Percentiles rank a stretch among this genome's conserved stretches.
These are phyloP conservation scores for Neurospora sp. DNA, from an alignment of 495 filamentous ascomycete species.

Conservation along the genomic window DNA sequence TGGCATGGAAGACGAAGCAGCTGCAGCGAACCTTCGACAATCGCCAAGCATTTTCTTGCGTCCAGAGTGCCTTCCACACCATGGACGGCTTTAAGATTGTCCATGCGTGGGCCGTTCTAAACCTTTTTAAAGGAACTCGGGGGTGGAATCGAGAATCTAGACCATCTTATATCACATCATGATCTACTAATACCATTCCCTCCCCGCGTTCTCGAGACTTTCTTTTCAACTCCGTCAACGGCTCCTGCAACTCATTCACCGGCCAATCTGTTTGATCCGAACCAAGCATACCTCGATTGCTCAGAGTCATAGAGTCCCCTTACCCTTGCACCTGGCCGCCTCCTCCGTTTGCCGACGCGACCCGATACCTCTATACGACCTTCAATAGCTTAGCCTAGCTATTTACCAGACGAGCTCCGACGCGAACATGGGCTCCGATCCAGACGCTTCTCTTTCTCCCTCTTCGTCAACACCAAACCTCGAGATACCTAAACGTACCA, in stretches of 20 bases:
- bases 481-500: neutral
- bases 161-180: neutral
- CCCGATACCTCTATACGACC: neutral
- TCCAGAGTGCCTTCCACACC: neutral
- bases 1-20: neutral
- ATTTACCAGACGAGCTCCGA: neutral
- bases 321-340: neutral
- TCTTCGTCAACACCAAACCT: conserved; percentile 14
- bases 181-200: neutral
- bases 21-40: neutral
- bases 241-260: neutral
- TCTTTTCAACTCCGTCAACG: neutral
- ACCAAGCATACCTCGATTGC: neutral
- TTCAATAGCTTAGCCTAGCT: neutral
- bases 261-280: neutral
- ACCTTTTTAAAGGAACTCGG: neutral
- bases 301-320: neutral
- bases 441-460: conserved; percentile 1
- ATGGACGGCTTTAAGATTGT: neutral
- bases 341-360: neutral
- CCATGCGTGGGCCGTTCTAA: neutral
- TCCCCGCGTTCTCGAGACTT: neutral
- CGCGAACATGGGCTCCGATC: neutral
- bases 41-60: neutral
- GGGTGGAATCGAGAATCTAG: neutral